These are phyloP conservation scores for Paracoccidioides brasiliensis DNA, from an alignment of 2,329 filamentous ascomycete genomes.

Conservation along the genomic window DNA sequence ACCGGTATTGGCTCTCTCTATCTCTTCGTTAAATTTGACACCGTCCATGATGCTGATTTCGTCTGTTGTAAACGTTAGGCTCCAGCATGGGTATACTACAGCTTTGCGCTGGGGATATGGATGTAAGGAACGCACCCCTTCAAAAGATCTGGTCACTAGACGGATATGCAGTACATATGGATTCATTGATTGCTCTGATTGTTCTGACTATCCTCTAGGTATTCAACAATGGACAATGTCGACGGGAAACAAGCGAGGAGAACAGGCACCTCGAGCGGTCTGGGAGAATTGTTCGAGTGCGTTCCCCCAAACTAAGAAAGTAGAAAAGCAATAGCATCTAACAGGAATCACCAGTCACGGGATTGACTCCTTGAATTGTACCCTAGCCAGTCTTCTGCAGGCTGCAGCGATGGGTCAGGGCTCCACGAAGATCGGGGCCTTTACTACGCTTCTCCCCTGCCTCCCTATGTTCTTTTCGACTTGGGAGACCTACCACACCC, in stretches of 20 bases:
- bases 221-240: conserved; percentile 98
- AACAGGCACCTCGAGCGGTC: conserved; percentile 84
- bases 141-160: background rate
- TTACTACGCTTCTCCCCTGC: conserved; percentile 82
- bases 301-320: conserved; percentile 15
- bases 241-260: conserved; percentile 94
- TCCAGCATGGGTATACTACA: conserved; percentile 86
- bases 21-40: background rate
- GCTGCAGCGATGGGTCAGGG: conserved; percentile 89
- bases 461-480: conserved; percentile 99
- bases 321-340: conserved; percentile 6
- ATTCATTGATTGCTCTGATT: too few species aligned
- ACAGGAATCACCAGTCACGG: conserved; percentile 50
- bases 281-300: conserved; percentile 90
- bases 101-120: conserved; percentile 90
- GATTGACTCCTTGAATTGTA: conserved; percentile 96
- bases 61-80: conserved; percentile 39
- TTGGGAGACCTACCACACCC: conserved; percentile 98
- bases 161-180: background rate
- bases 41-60: conserved; percentile 4
- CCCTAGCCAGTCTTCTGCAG: conserved; percentile 77
- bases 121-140: conserved; percentile 46
- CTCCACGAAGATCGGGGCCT: conserved; percentile 68
- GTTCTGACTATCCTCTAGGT: conserved; percentile 26
- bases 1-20: conserved; percentile 47